Base-by-base conservation (phyloP, 257 asterid genomes). In the Solanum chiquidenum region DNA sequence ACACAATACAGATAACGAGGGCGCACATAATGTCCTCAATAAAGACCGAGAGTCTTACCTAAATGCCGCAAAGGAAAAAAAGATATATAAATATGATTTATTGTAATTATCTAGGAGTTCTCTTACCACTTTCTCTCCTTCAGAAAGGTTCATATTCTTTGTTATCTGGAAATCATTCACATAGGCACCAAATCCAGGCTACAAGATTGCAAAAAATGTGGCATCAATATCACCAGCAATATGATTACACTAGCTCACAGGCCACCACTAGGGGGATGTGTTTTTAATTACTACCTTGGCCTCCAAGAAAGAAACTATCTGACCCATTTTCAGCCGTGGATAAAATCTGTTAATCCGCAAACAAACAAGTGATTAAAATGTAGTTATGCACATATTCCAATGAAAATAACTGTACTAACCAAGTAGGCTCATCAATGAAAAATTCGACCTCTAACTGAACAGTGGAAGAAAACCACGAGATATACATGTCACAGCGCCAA, bases 161-260 rank as follows among this genome's bases (percentile, higher is more conserved):
- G 94, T 85, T 83, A 97, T 92, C 90, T 90, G 91, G 93, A 97
- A 96, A 92, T 94, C 99, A 87, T 88, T 91, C 87, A 95, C 90
- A 77, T 91, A 95, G 86, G 98, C 94, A 69, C 94, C 96, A 87
- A 69, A 96, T 87, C 99, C 99, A 91, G 99, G 94, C 99, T 96
- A 91, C 94, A 95, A 88, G 27, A 44, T 25, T 12, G 87, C 58
- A 62, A 82, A 89, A 83, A 44, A 66, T n/a, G 34, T n/a, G 86
- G 86, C 27, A 86, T 71, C 87, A 34, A 42, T 13, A 83, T 87
- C 66, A 90, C 79, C 73, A 31, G 52, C 44, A 49, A 60, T 62
- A 82, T 12, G 33, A 71, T 38, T 86, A 83, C 84, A 88, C 62
- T 72, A 42, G 85, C 68, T 82, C 69, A 29, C 42, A 16, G 42